Conservation (phyloP, 371 early-diverging fungal genomes). For the Dinochytrium kinnereticum region DNA sequence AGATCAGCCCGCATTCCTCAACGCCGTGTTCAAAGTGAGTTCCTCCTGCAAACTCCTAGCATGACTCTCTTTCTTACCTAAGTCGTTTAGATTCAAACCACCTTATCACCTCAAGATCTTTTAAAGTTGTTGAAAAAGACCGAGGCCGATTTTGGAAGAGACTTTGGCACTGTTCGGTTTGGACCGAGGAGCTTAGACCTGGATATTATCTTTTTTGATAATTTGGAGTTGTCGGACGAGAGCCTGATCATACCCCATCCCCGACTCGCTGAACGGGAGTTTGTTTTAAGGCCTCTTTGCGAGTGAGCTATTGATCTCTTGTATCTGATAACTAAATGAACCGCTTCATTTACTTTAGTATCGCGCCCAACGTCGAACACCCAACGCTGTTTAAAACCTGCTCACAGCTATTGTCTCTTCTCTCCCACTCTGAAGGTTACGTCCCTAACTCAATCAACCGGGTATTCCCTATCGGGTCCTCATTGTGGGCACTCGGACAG, state of each 20-base stretch:
- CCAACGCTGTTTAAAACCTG: conserved; percentile 82
- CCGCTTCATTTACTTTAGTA: too few relatives aligned
- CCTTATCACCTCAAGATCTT: conserved; percentile 74
- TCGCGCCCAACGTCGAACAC: conserved; percentile 88
- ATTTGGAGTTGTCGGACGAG: conserved; percentile 66
- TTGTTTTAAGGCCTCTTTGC: conserved; percentile 92
- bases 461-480: conserved; percentile 64
- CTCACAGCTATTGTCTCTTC: conserved; percentile 76
- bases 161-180: conserved; percentile 69
- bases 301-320: conserved; percentile 72
- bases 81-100: conserved; percentile 72
- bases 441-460: conserved; percentile 58
- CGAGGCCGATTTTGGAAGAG: conserved; percentile 83
- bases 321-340: too few relatives aligned
- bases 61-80: too few relatives aligned
- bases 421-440: conserved; percentile 60
- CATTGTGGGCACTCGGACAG: conserved; percentile 17
- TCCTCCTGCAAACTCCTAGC: conserved; percentile 4
- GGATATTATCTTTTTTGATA: conserved; percentile 92
- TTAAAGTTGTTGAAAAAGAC: conserved; percentile 81
- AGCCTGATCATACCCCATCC: conserved; percentile 88
- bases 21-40: conserved; percentile 81
- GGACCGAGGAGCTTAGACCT: conserved; percentile 95
- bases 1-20: conserved; percentile 92
- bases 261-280: conserved; percentile 87